phyloP scores from a whole-genome alignment of 2,329 filamentous ascomycete genomes.

The Kalaharituber pfeilii region DNA sequence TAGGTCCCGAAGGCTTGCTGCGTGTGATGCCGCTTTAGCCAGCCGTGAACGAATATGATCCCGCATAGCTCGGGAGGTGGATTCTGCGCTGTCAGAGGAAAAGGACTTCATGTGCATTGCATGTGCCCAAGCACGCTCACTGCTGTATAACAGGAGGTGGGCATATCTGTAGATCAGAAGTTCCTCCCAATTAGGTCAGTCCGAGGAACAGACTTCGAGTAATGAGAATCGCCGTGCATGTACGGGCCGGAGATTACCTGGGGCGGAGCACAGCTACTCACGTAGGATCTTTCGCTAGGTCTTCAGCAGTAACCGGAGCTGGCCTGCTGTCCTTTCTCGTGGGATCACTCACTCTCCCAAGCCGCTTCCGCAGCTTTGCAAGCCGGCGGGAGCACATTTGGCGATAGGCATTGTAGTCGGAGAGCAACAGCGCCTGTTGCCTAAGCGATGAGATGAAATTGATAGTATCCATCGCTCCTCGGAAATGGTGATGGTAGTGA shows the following conservation, averaged over 20 bases:
- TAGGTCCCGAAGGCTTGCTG: slow-evolving; percentile 52
- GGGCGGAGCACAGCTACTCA: slow-evolving; percentile 32
- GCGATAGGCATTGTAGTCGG: slow-evolving; percentile 77
- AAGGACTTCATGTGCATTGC: slow-evolving; percentile 85
- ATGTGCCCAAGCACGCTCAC: slow-evolving; percentile 86
- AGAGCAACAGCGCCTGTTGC: slow-evolving; percentile 68
- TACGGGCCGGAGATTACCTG: too few relatives aligned
- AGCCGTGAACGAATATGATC: slow-evolving; percentile 80
- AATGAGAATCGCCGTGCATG: background rate
- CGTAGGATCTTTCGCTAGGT: slow-evolving; percentile 60
- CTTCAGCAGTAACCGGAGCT: slow-evolving; percentile 54
- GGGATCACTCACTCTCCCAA: slow-evolving; percentile 57
- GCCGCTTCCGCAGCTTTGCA: slow-evolving; percentile 65
- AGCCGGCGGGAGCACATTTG: slow-evolving; percentile 62
- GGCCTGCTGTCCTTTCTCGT: slow-evolving; percentile 72
- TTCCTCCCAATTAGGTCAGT: background rate
- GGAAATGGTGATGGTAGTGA: too few relatives aligned
- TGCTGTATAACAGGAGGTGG: slow-evolving; percentile 62
- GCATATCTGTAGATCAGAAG: slow-evolving; percentile 40
- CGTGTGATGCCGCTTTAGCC: slow-evolving; percentile 57
- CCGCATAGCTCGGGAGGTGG: slow-evolving; percentile 58
- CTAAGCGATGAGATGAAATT: slow-evolving; percentile 49
- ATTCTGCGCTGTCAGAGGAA: slow-evolving; percentile 55
- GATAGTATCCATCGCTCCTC: background rate
- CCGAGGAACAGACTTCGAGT: too few relatives aligned